Evolutionary conservation across 2,329 filamentous ascomycete species (phyloP).

Genomic region (Cytospora mali): DNA sequence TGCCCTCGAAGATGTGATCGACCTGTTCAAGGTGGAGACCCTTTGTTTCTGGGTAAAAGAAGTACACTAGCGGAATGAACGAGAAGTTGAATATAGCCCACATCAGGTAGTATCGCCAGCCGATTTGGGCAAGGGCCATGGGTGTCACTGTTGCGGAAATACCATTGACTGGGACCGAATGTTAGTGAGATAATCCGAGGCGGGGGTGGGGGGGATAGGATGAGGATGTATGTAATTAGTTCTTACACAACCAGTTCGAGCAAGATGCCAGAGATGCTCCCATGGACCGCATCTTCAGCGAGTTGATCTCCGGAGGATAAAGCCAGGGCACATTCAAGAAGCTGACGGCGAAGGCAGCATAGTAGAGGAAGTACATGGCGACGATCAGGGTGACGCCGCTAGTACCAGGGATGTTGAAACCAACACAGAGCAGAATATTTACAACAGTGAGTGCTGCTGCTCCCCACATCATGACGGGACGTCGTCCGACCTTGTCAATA

Average conservation of each 20-base stretch:
- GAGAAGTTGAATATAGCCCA: constrained; percentile 33
- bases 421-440: constrained; percentile 17
- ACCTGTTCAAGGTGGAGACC: constrained; percentile 35
- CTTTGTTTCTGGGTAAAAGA: constrained; percentile 36
- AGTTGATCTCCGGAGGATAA: constrained; percentile 25
- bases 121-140: constrained; percentile 29
- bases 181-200: neutral
- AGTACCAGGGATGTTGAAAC: constrained; percentile 12
- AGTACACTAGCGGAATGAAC: constrained; percentile 32
- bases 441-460: constrained; percentile 7
- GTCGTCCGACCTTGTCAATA: constrained; percentile 16
- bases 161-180: constrained; percentile 27
- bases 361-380: constrained; percentile 26
- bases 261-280: constrained; percentile 32
- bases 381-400: constrained; percentile 27
- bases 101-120: constrained; percentile 33
- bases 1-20: constrained; percentile 12
- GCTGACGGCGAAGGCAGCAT: constrained; percentile 23
- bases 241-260: constrained; percentile 32
- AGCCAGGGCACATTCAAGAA: constrained; percentile 24
- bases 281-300: constrained; percentile 23
- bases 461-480: constrained; percentile 16
- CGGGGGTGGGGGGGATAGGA: neutral
- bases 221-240: neutral
- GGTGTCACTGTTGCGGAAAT: constrained; percentile 28